Evolutionary conservation across 2,329 filamentous ascomycete species (phyloP), one percentile per base, ranked within the genome.

Genomic region (Diaporthe nobilis): DNA sequence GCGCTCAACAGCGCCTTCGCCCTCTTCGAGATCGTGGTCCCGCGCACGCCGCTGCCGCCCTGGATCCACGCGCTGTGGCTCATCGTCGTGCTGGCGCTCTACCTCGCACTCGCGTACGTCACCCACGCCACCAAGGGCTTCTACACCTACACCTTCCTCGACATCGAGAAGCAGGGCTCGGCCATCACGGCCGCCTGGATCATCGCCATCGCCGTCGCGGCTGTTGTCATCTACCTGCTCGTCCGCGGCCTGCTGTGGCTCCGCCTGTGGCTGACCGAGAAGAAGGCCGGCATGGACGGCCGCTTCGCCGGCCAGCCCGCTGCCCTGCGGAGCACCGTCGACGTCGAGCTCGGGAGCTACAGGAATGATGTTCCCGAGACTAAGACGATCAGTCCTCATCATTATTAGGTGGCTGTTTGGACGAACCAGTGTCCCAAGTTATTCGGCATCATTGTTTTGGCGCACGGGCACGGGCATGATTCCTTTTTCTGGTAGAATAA

Each of bases 121-220:
- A 96, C 94, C 0, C 84, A 90, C 77, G 90, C 90, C 6, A 92
- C 92, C 0, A 87, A 95, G 82, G 90, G 90, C 3, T 94, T 93
- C 82, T 97, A 96, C 83, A 89, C 93, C 0, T 98, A 98, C 85
- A 82, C 80, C 75, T 98, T 98, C 84, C 89, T 98, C n/a, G 88
- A 98, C 82, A 88, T 91, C 1, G 74, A 68, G 22, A 81, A 82
- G 25, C 83, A 89, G 68, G 87, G 88, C 22, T 82, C 87, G 39
- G 89, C 87, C 0, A 84, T 87, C 9, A 91, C 95, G 4, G 90
- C 91, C 1, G 93, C 86, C 2, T 94, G 94, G 80, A 89, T 91
- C 68, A 84, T 94, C 68, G 89, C 89, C 10, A 91, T 93, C 65
- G 84, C 89, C 4, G 86, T 86, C 0, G 90, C 85, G 9, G 87